Percentiles rank a stretch among this genome's conserved stretches.
Evolutionary conservation across 345 rosid genomes (phyloP).

Genomic region (Eucalyptus albens): DNA sequence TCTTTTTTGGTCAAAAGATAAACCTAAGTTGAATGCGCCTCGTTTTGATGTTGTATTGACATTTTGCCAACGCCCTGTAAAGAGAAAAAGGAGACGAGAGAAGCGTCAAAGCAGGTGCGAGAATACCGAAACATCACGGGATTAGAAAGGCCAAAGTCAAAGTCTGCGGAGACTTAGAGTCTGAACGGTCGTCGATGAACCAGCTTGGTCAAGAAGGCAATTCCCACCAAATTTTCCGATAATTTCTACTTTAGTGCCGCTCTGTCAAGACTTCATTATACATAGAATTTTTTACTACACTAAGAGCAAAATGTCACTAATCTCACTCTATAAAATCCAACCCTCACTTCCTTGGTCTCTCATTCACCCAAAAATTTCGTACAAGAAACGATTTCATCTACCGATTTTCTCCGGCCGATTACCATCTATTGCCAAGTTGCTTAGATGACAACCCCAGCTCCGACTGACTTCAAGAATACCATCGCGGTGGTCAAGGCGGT

Average conservation of each 20-base stretch:
- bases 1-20: no score
- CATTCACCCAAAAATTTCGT: not conserved
- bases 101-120: not conserved
- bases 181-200: not conserved
- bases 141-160: not conserved
- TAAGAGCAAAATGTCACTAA: not conserved
- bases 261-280: not conserved
- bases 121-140: not conserved
- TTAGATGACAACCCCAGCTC: not conserved
- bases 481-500: slow-evolving; percentile 20
- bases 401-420: not conserved
- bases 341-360: not conserved
- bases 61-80: not conserved
- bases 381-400: not conserved
- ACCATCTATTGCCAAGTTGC: not conserved
- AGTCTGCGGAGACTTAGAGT: not conserved
- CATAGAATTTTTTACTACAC: not conserved
- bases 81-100: not conserved
- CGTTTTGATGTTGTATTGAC: not conserved
- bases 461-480: not conserved
- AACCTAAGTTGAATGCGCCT: not conserved
- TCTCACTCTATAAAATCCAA: not conserved
- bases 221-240: not conserved
- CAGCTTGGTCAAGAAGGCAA: not conserved
- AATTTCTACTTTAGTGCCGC: not conserved